Conservation (phyloP, 495 filamentous ascomycete genomes). For the Penicillium antarcticum region DNA sequence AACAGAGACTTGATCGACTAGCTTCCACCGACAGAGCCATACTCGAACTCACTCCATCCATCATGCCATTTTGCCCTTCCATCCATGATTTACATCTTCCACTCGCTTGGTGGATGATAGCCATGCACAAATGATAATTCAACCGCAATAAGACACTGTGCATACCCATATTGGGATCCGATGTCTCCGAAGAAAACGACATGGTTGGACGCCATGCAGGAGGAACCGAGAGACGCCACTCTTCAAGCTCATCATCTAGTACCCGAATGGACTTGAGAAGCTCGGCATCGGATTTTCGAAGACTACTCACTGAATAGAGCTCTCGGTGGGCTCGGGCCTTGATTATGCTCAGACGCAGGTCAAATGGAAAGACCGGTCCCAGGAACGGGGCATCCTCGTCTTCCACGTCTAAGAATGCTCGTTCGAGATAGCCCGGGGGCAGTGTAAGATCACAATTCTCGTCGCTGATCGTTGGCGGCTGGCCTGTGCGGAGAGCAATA, state of each 20-base stretch:
- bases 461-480: constrained; percentile 48
- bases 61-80: constrained; percentile 32
- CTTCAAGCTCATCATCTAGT: constrained; percentile 50
- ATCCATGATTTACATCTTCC: constrained; percentile 42
- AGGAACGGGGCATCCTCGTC: constrained; percentile 13
- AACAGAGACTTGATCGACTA: constrained; percentile 48
- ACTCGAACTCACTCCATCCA: constrained; percentile 47
- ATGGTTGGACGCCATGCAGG: constrained; percentile 39
- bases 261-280: constrained; percentile 50
- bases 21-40: constrained; percentile 50
- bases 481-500: constrained; percentile 46
- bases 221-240: constrained; percentile 47
- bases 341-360: constrained; percentile 48
- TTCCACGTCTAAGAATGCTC: constrained; percentile 28
- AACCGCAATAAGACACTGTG: constrained; percentile 44
- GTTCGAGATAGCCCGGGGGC: constrained; percentile 41
- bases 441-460: constrained; percentile 53
- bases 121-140: constrained; percentile 51
- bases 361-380: constrained; percentile 43
- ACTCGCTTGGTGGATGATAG: constrained; percentile 50
- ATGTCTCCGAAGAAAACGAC: constrained; percentile 34
- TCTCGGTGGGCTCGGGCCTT: constrained; percentile 46
- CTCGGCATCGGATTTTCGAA: constrained; percentile 51
- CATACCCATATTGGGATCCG: constrained; percentile 37
- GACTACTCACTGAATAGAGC: constrained; percentile 43